Percentiles rank a stretch among this genome's conserved stretches.
Evolutionary conservation across 2,329 filamentous ascomycete species (phyloP).

Genomic region (Penicillium concentricum): DNA sequence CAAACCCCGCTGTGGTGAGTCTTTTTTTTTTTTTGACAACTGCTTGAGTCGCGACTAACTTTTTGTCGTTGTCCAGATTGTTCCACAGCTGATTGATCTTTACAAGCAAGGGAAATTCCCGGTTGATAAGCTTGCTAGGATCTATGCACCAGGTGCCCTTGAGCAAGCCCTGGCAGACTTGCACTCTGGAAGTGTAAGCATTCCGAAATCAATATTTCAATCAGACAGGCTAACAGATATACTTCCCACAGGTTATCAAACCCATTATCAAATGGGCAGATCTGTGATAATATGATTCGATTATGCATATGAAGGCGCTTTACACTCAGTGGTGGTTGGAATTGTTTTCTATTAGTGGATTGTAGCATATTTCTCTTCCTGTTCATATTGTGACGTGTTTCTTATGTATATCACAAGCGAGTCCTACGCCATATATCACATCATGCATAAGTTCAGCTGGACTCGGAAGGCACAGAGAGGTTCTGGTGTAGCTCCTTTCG

Average conservation of each 20-base stretch:
- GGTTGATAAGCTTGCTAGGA: constrained; percentile 33
- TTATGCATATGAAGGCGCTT: not conserved
- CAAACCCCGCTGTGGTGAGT: constrained; percentile 24
- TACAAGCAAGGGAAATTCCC: constrained; percentile 36
- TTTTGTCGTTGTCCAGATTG: constrained; percentile 21
- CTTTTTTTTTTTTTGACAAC: not conserved
- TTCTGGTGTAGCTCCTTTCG: constrained; percentile 45
- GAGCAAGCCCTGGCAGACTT: constrained; percentile 19
- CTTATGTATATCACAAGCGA: not conserved
- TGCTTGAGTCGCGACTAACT: not conserved
- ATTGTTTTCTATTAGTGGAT: not conserved
- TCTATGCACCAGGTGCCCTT: constrained; percentile 20
- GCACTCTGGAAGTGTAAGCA: constrained; percentile 11
- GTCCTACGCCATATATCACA: not conserved
- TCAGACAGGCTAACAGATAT: not conserved
- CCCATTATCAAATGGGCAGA: constrained; percentile 18
- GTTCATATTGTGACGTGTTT: not conserved
- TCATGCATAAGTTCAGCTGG: not conserved
- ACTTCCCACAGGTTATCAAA: constrained; percentile 15
- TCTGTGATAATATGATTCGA: not conserved
- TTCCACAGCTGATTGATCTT: constrained; percentile 33
- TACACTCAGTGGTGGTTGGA: not conserved
- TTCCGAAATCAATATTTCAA: not conserved
- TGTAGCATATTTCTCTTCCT: not conserved
- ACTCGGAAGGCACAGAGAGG: constrained; percentile 14